Evolutionary conservation across 1,284 basidiomycete species (phyloP).

Genomic region (Pseudozyma sp.): DNA sequence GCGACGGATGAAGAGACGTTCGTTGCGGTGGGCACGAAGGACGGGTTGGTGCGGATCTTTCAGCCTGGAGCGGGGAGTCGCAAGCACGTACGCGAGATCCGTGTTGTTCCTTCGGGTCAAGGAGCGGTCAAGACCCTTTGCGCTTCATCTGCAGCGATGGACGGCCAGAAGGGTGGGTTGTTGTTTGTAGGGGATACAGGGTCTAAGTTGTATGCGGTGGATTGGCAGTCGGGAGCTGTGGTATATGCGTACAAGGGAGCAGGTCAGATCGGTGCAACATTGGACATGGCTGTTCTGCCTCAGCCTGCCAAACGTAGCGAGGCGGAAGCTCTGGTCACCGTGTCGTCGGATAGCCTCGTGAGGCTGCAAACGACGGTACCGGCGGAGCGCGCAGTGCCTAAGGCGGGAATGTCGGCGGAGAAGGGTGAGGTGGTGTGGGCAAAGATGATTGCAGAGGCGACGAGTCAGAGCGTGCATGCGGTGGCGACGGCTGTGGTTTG

Average conservation of each 20-base stretch:
- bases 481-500: constrained; percentile 35
- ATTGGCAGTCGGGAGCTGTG: constrained; percentile 40
- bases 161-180: constrained; percentile 25
- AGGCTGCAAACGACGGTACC: constrained; percentile 26
- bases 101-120: constrained; percentile 36
- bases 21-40: constrained; percentile 52
- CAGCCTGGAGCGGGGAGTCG: constrained; percentile 23
- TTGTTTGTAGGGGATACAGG: constrained; percentile 54
- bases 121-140: constrained; percentile 43
- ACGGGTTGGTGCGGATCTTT: constrained; percentile 50
- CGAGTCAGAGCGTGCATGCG: constrained; percentile 22
- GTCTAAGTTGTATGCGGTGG: constrained; percentile 49
- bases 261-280: constrained; percentile 27
- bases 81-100: constrained; percentile 35
- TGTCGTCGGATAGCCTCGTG: constrained; percentile 39
- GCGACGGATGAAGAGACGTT: constrained; percentile 5
- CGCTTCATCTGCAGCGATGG: constrained; percentile 17
- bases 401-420: constrained; percentile 21
- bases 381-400: constrained; percentile 16
- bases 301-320: background rate
- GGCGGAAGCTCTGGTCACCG: constrained; percentile 24
- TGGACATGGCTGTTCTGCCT: constrained; percentile 32
- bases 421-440: constrained; percentile 30
- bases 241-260: constrained; percentile 50
- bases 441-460: constrained; percentile 22